Percentiles rank a stretch among this genome's conserved stretches.
phyloP scores from a whole-genome alignment of 495 filamentous ascomycete genomes.

The Trichoderma erinaceum region DNA sequence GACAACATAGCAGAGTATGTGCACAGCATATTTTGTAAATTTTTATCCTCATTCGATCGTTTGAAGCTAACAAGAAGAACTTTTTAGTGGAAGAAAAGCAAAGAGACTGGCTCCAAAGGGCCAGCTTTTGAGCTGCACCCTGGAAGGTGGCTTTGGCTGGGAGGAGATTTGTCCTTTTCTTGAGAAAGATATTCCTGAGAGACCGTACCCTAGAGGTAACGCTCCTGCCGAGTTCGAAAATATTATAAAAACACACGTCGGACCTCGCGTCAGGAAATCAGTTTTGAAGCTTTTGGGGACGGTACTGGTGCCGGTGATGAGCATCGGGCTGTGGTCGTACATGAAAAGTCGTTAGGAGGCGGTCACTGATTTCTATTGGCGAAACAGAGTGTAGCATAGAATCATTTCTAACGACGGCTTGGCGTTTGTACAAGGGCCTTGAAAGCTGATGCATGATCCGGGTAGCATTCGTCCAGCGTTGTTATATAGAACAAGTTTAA shows the following conservation, averaged over 20 bases:
- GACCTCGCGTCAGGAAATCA: not conserved
- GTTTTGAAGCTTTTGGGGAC: not conserved
- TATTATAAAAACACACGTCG: not conserved
- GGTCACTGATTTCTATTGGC: not conserved
- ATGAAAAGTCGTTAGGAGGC: not conserved
- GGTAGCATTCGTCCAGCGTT: no score
- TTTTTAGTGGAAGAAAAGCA: constrained; percentile 17
- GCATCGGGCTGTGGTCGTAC: not conserved
- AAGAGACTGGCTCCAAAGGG: constrained; percentile 17
- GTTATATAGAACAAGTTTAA: no score
- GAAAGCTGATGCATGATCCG: no score
- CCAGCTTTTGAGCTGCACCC: constrained; percentile 22
- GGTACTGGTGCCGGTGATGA: not conserved
- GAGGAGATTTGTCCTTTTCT: constrained; percentile 31
- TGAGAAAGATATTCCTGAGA: constrained; percentile 23
- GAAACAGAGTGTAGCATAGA: not conserved
- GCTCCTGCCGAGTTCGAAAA: constrained; percentile 22
- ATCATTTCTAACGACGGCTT: no score
- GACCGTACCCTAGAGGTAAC: constrained; percentile 26
- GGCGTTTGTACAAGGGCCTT: no score
- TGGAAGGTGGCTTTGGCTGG: constrained; percentile 28
- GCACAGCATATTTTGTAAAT: not conserved
- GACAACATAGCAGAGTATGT: constrained; percentile 13
- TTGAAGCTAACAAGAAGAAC: not conserved
- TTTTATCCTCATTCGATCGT: no score